Base-by-base conservation (phyloP, 2,329 filamentous ascomycete species). In the Pestalotiopsis sp. region DNA sequence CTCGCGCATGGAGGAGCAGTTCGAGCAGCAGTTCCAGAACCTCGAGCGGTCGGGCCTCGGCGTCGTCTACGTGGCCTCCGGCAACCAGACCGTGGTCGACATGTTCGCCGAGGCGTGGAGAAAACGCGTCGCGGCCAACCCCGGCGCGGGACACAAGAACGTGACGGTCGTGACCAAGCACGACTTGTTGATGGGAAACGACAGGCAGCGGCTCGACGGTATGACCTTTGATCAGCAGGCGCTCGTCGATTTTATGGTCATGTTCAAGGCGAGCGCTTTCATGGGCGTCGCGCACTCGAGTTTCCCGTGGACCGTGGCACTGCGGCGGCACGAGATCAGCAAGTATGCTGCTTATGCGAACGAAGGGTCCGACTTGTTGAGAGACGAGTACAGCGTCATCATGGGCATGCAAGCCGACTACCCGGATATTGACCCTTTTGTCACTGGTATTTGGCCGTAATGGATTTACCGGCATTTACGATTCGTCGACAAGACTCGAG, bases 251-350 rank as follows among this genome's bases (percentile, higher is more conserved):
- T 79, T 79, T 20, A 41, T 78, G 56, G 72, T 79, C 60, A 73
- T 79, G 71, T 77, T 78, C 70, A 76, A 74, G 68, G 73, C 77
- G 52, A 78, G 75, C 66, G 72, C 72, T 0, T 79, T 79, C 41
- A 78, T 79, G 76, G 77, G 77, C 14, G 77, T 79, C 1, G 76
- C 76, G 12, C 74, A 75, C 66, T 78, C 77, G 1, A 79, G 77
- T 59, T 79, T 78, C 58, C 75, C 77, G 5, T 79, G 77, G 77
- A 78, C 72, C 4, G 72, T 79, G 13, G 77, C 77, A 1, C 69
- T 79, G 65, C 75, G 77, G 39, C 73, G 77, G 52, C 77, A 79
- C 57, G 77, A 79, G 72, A 58, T 78, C 12, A 79, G 77, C 73
- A 68, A 39, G 6, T 78, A 77, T 52, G 1, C 67, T 2, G 65